Evolutionary conservation across 305 asterid genomes (phyloP).

Genomic region (Fraxinus paxiana): DNA sequence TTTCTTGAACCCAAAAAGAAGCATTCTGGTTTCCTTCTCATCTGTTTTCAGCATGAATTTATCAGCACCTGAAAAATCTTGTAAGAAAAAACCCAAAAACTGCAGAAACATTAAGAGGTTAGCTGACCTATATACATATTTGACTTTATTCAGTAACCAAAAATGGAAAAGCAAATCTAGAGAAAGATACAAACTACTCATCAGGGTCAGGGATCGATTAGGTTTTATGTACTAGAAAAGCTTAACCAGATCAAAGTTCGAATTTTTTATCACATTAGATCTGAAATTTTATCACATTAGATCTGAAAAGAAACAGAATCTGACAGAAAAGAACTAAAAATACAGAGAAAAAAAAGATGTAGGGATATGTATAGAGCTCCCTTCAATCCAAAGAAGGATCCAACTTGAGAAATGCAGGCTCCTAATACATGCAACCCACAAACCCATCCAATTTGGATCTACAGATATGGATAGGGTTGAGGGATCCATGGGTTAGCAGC

Average conservation of each 20-base stretch:
- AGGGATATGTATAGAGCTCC: slow-evolving; percentile 60
- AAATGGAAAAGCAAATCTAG: background rate
- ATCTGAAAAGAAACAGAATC: background rate
- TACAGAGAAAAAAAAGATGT: background rate
- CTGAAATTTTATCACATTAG: background rate
- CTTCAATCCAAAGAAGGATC: slow-evolving; percentile 93
- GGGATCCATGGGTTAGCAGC: slow-evolving; percentile 93
- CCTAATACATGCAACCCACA: slow-evolving; percentile 86
- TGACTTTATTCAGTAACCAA: background rate
- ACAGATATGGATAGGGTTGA: slow-evolving; percentile 49
- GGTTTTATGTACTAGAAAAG: background rate
- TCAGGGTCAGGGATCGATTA: background rate
- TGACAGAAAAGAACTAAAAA: background rate
- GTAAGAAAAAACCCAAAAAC: background rate
- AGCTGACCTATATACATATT: background rate
- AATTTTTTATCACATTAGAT: background rate
- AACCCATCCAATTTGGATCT: slow-evolving; percentile 37
- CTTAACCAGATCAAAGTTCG: background rate
- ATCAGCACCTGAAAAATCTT: background rate
- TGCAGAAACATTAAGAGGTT: background rate
- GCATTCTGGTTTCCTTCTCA: background rate
- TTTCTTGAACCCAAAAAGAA: background rate
- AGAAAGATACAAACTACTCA: background rate
- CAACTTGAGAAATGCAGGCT: slow-evolving; percentile 53
- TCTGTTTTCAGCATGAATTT: background rate